A percentile compares a stretch with the other conserved stretches of the same genome.
Conservation (phyloP, 177 flowering plant species). For the Tripterygium wilfordii region DNA sequence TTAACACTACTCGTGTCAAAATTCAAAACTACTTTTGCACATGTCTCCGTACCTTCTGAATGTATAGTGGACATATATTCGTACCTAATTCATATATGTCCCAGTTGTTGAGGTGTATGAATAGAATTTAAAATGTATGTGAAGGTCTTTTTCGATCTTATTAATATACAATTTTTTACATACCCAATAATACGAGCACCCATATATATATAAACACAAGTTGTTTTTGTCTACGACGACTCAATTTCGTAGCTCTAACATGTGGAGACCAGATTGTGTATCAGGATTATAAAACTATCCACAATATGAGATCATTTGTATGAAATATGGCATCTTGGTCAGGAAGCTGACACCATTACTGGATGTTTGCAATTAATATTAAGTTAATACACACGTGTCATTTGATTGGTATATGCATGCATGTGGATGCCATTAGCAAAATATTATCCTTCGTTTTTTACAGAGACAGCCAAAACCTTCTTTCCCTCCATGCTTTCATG, state of each 20-base stretch:
- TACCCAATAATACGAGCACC: background rate
- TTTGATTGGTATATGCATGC: slow-evolving; percentile 10
- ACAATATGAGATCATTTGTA: background rate
- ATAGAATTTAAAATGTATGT: too few species aligned
- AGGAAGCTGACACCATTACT: background rate
- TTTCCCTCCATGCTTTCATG: slow-evolving; percentile 1
- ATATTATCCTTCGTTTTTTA: slow-evolving; percentile 1
- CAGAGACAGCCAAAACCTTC: background rate
- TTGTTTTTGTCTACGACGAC: too few species aligned
- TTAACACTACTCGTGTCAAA: background rate
- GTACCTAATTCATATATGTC: too few species aligned
- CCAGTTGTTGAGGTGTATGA: too few species aligned
- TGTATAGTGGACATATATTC: too few species aligned
- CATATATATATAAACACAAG: too few species aligned
- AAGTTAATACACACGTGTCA: slow-evolving; percentile 13
- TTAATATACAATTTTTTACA: background rate
- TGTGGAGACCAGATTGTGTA: too few species aligned
- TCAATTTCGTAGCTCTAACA: too few species aligned
- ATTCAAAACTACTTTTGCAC: background rate
- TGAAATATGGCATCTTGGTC: slow-evolving; percentile 1
- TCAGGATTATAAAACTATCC: too few species aligned
- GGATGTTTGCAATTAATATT: background rate
- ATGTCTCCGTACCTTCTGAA: background rate
- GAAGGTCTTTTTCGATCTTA: background rate
- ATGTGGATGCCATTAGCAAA: slow-evolving; percentile 14